Conservation (phyloP, 2,329 filamentous ascomycete species). For the Ceratocystis alfenasii region DNA sequence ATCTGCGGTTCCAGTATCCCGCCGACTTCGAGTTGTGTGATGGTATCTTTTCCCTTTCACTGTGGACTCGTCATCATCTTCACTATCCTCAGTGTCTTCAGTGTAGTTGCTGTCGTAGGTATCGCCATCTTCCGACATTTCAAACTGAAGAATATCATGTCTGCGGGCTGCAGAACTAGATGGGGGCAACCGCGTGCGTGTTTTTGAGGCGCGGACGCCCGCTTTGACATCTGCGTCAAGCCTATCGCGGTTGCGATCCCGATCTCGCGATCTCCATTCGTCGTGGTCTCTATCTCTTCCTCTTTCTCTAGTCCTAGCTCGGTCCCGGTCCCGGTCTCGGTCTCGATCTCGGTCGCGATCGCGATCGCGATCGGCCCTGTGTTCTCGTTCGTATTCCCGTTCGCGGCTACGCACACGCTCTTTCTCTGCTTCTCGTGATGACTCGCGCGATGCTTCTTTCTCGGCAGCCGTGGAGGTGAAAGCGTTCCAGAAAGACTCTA, state of each 20-base stretch:
- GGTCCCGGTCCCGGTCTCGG: not conserved
- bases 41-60: not conserved
- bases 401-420: slow-evolving; percentile 13
- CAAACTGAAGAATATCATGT: not conserved
- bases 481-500: slow-evolving; percentile 14
- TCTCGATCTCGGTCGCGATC: slow-evolving; percentile 7
- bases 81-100: not conserved
- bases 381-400: slow-evolving; percentile 13
- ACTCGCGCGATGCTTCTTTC: slow-evolving; percentile 15
- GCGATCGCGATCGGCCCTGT: slow-evolving; percentile 10
- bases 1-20: not conserved
- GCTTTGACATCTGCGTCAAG: slow-evolving; percentile 10
- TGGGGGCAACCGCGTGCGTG: not conserved
- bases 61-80: not conserved
- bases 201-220: not conserved
- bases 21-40: not conserved
- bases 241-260: slow-evolving; percentile 15
- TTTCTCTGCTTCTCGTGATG: slow-evolving; percentile 12
- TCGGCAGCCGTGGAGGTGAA: slow-evolving; percentile 8
- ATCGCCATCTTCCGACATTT: not conserved
- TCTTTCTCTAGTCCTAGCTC: not conserved
- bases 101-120: not conserved
- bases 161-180: not conserved
- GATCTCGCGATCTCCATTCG: slow-evolving; percentile 14
- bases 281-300: slow-evolving; percentile 3